Evolutionary conservation across 108 stramenopile species (phyloP), one percentile per base, ranked within the genome.

Genomic region (Nitzschia putrida): DNA sequence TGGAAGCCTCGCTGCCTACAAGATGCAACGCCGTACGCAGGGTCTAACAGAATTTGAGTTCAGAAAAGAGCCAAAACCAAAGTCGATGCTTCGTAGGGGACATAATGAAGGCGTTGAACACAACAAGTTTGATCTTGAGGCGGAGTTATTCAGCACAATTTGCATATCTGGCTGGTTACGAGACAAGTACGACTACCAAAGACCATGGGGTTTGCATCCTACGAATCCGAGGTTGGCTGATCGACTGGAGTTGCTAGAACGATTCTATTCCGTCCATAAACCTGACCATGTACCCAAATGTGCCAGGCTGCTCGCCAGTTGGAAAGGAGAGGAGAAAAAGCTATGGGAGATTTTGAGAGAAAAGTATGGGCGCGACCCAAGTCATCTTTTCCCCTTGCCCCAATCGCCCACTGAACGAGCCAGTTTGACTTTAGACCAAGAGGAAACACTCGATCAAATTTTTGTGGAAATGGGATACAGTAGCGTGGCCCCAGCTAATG

Each of bases 41-140:
- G 92, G 92, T 12, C 49, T 93, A 34, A 93, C 92, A 11, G 92
- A 93, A 59, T 93, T 93, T 67, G 83, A 83, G 24, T 90, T 93
- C 63, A 23, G 61, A 54, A 68, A 56, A 34, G 67, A 68, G 67
- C 13, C 40, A 0, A 47, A 37, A 6, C 2, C 43, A 44, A 41
- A 13, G 21, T 21, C 42, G 3, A 59, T 16, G 29, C 16, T 50
- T 18, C 40, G 18, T 39, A 18, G 40, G 13, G 24, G n/a, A 18
- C 11, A 0, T 2, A n/a, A n/a, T 7, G 54, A 23, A 8, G n/a
- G 22, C 13, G 23, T 18, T 6, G 63, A 69, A 37, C 61, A 53
- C 26, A 56, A 54, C 43, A 54, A 63, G 1, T 42, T 55, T 26
- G 75, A 78, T 26, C 57, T 72, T 47, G 87, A 93, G 20, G 86